These are phyloP conservation scores for Suhomyces vadensis DNA, from an alignment of 805 yeast species.

Conservation along the genomic window DNA sequence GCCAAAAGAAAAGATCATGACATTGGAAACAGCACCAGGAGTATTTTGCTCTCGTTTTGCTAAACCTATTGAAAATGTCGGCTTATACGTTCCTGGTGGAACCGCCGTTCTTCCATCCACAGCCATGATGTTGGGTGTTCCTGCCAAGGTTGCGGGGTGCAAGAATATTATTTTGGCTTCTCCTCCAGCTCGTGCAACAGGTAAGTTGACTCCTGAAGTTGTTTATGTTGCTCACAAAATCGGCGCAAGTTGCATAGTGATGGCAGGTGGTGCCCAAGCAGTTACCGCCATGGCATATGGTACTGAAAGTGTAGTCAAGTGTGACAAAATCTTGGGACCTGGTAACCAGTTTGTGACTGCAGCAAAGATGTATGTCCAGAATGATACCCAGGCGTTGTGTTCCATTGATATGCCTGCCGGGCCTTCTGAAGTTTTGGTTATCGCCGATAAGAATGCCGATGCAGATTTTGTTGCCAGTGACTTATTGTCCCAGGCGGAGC, in stretches of 20 bases:
- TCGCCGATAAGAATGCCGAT: constrained; percentile 85
- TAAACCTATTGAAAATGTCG: constrained; percentile 91
- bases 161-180: constrained; percentile 88
- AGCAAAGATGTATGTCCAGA: constrained; percentile 96
- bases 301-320: constrained; percentile 86
- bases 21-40: constrained; percentile 92
- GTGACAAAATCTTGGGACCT: constrained; percentile 97
- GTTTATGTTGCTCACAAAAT: constrained; percentile 96
- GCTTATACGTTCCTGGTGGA: constrained; percentile 97
- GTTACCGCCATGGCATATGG: constrained; percentile 99
- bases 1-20: constrained; percentile 63
- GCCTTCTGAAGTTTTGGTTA: constrained; percentile 95
- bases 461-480: constrained; percentile 98
- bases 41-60: constrained; percentile 93
- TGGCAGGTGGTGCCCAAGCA: constrained; percentile 99
- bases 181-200: constrained; percentile 88
- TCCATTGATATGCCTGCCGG: constrained; percentile 99
- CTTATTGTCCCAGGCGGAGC: constrained; percentile 96
- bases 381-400: constrained; percentile 91
- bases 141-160: constrained; percentile 98
- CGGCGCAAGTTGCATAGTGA: constrained; percentile 84
- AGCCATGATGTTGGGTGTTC: constrained; percentile 97
- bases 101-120: constrained; percentile 98
- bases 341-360: constrained; percentile 99
- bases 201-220: constrained; percentile 93